Evolutionary conservation across 768 basidiomycete species (phyloP), one percentile per base, ranked within the genome.

Genomic region (Suillus hirtellus): DNA sequence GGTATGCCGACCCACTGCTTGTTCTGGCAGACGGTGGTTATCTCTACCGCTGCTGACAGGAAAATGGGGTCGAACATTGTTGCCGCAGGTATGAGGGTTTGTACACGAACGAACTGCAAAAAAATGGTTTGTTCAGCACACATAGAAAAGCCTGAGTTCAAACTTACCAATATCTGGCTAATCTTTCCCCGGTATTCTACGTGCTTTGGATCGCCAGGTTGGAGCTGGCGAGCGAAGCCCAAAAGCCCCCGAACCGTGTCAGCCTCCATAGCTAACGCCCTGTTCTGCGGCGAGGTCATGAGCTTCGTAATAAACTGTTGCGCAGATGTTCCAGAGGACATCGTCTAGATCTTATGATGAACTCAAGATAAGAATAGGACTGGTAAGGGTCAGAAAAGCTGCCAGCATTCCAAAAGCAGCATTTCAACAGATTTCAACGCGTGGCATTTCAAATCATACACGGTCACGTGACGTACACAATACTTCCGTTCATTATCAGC

Each of bases 11-110:
- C 11, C 52, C 52, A 53, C 34, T 53, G 19, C 19, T n/a, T 35
- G 19, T 53, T 35, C 19, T 37, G n/a, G 31, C 52, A 53, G 11
- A 53, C 1, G 6, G 34, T n/a, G 34, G 19, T 53, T 12, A 53
- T 35, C 52, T 53, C 52, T 19, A 35, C 19, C 35, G 15, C 31
- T 6, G 52, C 52, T 34, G 31, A 53, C 11, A 53, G 11, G 11
- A 53, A 35, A n/a, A 53, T 53, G 19, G 52, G 52, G 31, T 53
- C 52, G 19, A 53, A 53, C 52, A 53, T 53, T 12, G 31, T 53
- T 12, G 31, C 52, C 10, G 34, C 34, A 6, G 11, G 5, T 11
- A 53, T 6, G 11, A 53, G 31, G 34, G 11, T 1, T 11, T 35
- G 34, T 34, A 53, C 34, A 34, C 52, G 31, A 2, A 35, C 11